Conservation (phyloP, 306 rosid genomes). For the Albizia julibrissin region DNA sequence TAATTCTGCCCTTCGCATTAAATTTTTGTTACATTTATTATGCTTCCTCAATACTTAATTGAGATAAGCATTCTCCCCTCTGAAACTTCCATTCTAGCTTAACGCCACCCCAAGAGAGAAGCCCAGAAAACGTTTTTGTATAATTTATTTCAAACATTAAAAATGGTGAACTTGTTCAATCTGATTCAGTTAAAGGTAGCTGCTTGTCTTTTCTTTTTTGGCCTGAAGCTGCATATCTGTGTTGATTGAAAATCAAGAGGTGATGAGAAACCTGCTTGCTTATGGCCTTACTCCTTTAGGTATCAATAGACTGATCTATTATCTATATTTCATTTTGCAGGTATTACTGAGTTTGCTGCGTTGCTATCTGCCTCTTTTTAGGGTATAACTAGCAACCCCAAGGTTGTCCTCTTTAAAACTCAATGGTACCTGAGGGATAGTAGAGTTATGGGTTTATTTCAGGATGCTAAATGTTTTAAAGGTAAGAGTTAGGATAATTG, state of each 20-base stretch:
- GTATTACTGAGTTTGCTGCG: constrained; percentile 32
- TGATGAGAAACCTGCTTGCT: background rate
- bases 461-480: constrained; percentile 46
- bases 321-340: constrained; percentile 26
- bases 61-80: background rate
- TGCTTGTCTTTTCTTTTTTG: background rate
- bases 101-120: background rate
- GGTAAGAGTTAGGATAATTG: constrained; percentile 45
- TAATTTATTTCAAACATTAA: background rate
- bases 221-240: constrained; percentile 6
- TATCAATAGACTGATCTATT: constrained; percentile 18
- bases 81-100: background rate
- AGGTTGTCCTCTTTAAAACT: constrained; percentile 46
- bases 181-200: constrained; percentile 3
- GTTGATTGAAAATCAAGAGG: background rate
- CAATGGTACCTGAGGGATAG: constrained; percentile 81
- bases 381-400: constrained; percentile 31
- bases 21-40: background rate
- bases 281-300: background rate
- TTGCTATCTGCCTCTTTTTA: constrained; percentile 41
- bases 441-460: constrained; percentile 72
- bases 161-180: background rate
- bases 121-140: background rate
- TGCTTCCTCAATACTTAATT: background rate
- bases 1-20: background rate